Evolutionary conservation across 2,329 filamentous ascomycete genomes (phyloP).

Genomic region (Thielaviopsis euricoi): DNA sequence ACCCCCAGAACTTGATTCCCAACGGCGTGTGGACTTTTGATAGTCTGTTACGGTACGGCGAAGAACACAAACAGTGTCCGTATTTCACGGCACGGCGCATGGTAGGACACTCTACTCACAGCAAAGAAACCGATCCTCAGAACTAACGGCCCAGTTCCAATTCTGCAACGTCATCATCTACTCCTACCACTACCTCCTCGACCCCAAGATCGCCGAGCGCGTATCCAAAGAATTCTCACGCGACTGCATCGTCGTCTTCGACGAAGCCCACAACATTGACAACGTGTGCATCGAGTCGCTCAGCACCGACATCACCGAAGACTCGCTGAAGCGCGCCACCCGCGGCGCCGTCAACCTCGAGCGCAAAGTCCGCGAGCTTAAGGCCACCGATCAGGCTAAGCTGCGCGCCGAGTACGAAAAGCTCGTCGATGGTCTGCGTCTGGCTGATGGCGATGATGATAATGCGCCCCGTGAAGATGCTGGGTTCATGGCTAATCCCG

Average conservation of each 20-base stretch:
- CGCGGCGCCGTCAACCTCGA: slow-evolving; percentile 84
- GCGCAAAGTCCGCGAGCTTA: slow-evolving; percentile 83
- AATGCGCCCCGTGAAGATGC: slow-evolving; percentile 86
- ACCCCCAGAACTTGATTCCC: slow-evolving; percentile 86
- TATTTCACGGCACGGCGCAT: slow-evolving; percentile 94
- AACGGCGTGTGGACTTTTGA: slow-evolving; percentile 95
- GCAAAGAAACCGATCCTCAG: no score
- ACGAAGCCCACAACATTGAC: slow-evolving; percentile 98
- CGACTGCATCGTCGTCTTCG: slow-evolving; percentile 96
- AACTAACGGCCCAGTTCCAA: slow-evolving; percentile 50
- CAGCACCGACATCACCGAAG: slow-evolving; percentile 92
- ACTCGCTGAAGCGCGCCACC: slow-evolving; percentile 79
- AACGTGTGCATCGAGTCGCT: slow-evolving; percentile 97
- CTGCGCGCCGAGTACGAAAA: slow-evolving; percentile 92
- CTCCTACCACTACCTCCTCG: slow-evolving; percentile 94
- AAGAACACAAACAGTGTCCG: slow-evolving; percentile 90
- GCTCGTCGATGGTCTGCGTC: slow-evolving; percentile 76
- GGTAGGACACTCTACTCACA: slow-evolving; percentile 47
- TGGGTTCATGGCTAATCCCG: slow-evolving; percentile 83
- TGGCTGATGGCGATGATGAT: slow-evolving; percentile 73
- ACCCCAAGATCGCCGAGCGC: slow-evolving; percentile 92
- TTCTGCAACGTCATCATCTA: slow-evolving; percentile 99
- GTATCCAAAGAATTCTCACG: slow-evolving; percentile 94
- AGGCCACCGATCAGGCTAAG: slow-evolving; percentile 85
- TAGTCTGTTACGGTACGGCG: slow-evolving; percentile 72